phyloP scores from a whole-genome alignment of 257 asterid genomes.

The Solanum ahanhuiri region DNA sequence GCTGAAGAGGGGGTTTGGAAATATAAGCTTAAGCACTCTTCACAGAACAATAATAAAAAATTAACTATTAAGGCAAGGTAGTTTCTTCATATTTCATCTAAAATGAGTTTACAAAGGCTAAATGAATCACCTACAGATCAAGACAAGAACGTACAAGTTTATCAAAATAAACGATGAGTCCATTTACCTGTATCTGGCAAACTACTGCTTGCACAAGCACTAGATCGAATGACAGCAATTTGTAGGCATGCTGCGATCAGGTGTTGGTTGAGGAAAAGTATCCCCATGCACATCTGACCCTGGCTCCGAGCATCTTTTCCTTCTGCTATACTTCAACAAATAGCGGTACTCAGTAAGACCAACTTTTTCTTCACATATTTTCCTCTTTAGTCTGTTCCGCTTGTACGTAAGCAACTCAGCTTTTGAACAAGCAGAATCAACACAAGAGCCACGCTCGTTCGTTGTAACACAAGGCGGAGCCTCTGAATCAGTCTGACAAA shows the following conservation, averaged over 20 bases:
- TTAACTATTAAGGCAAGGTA: background rate
- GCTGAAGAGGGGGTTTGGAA: background rate
- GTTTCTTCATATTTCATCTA: background rate
- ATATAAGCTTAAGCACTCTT: background rate
- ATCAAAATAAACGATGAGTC: background rate
- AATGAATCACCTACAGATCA: background rate
- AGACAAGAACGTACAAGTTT: background rate
- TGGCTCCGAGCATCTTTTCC: slow-evolving; percentile 16
- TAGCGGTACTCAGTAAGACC: slow-evolving; percentile 14
- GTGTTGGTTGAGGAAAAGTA: background rate
- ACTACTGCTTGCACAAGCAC: slow-evolving; percentile 1
- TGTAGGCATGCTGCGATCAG: slow-evolving; percentile 18
- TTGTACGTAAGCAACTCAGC: slow-evolving; percentile 18
- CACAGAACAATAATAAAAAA: background rate
- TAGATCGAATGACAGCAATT: slow-evolving; percentile 16
- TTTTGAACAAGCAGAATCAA: background rate
- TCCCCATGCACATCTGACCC: background rate
- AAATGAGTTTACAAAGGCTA: background rate
- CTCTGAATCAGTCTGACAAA: background rate
- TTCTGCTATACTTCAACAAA: slow-evolving; percentile 39
- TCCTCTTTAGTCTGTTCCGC: slow-evolving; percentile 32
- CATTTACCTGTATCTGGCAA: slow-evolving; percentile 27
- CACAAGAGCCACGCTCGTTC: background rate
- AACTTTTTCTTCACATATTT: slow-evolving; percentile 13
- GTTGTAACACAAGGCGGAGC: background rate